Evolutionary conservation across 2,329 filamentous ascomycete species (phyloP).

Genomic region (Curvularia verruculosa): DNA sequence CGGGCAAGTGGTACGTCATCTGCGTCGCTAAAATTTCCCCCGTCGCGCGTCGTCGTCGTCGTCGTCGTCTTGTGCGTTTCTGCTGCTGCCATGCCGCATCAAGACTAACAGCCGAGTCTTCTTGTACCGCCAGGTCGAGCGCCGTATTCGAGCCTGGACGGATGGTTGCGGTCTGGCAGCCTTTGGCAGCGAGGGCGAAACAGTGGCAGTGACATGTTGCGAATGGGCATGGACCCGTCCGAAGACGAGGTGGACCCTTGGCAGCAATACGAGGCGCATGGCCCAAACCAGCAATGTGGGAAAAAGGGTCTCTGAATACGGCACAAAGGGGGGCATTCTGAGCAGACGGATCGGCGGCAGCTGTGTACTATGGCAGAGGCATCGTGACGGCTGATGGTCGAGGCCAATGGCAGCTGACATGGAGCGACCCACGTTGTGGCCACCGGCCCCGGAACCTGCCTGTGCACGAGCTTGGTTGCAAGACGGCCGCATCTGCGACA

Average conservation of each 20-base stretch:
- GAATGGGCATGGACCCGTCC: conserved; percentile 15
- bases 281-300: conserved; percentile 7
- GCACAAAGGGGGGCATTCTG: conserved; percentile 6
- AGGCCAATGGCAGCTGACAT: conserved; percentile 13
- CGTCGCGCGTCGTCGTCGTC: background rate
- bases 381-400: conserved; percentile 2
- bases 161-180: background rate
- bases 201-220: conserved; percentile 6
- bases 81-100: background rate
- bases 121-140: background rate
- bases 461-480: conserved; percentile 28
- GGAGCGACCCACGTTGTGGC: conserved; percentile 26
- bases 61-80: too few relatives aligned
- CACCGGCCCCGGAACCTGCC: conserved; percentile 15
- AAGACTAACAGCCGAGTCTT: background rate
- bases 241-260: conserved; percentile 17
- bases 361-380: conserved; percentile 3
- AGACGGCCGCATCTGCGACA: conserved; percentile 35
- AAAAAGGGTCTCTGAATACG: conserved; percentile 8
- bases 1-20: conserved; percentile 16
- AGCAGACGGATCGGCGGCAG: conserved; percentile 3
- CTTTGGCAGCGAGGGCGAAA: conserved; percentile 1
- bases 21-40: conserved; percentile 9
- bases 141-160: background rate
- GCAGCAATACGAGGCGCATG: conserved; percentile 23